A percentile compares a stretch with the other conserved stretches of the same genome.
Evolutionary conservation across 1,284 basidiomycete genomes (phyloP).

Genomic region (Cutaneotrichosporon mucoides): DNA sequence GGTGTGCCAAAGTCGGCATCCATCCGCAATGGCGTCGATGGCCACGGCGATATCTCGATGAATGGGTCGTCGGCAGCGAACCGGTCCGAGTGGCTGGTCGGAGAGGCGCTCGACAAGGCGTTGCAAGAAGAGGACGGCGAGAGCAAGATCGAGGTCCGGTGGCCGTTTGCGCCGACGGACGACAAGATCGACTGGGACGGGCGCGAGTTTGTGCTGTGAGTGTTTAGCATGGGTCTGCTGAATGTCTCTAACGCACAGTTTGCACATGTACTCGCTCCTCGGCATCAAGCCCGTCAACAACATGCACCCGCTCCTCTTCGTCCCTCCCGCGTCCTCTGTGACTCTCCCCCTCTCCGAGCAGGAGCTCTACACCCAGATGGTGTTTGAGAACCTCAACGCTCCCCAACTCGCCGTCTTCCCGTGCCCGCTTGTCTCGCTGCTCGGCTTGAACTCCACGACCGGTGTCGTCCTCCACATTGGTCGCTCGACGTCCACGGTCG

Average conservation of each 20-base stretch:
- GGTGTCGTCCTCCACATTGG: conserved; percentile 85
- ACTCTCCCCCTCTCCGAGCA: conserved; percentile 55
- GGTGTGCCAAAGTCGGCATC: conserved; percentile 26
- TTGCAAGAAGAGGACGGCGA: conserved; percentile 55
- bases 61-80: conserved; percentile 4
- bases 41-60: conserved; percentile 19
- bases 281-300: conserved; percentile 77
- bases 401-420: conserved; percentile 80
- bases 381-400: conserved; percentile 94
- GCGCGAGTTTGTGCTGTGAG: conserved; percentile 84
- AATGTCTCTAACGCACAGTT: conserved; percentile 55
- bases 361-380: conserved; percentile 76
- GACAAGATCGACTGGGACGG: conserved; percentile 70
- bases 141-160: conserved; percentile 68
- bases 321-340: conserved; percentile 58
- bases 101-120: conserved; percentile 72
- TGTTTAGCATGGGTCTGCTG: conserved; percentile 12
- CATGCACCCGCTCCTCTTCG: conserved; percentile 48
- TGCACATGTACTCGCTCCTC: conserved; percentile 72
- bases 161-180: conserved; percentile 77
- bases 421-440: conserved; percentile 77
- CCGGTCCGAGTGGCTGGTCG: conserved; percentile 78
- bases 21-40: conserved; percentile 8
- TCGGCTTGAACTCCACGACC: conserved; percentile 69
- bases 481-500: conserved; percentile 65